These are phyloP conservation scores for Pelomyxa schiedti DNA, from an alignment of 78 protist species.

Conservation along the genomic window DNA sequence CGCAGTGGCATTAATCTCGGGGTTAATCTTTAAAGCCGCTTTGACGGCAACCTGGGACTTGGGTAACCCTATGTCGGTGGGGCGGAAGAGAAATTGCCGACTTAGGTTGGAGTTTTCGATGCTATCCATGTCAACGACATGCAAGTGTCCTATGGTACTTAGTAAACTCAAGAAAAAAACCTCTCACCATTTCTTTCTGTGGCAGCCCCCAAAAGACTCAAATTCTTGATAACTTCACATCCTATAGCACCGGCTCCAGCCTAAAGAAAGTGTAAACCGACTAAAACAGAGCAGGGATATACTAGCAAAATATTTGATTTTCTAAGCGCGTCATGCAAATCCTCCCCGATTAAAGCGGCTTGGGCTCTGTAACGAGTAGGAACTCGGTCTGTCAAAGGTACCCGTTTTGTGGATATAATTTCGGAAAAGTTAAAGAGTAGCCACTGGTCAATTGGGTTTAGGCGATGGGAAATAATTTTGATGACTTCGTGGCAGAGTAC, in stretches of 20 bases:
- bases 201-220: conserved; percentile 84
- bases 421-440: conserved; percentile 78
- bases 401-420: conserved; percentile 38
- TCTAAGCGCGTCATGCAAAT: conserved; percentile 16
- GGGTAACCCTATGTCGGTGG: conserved; percentile 55
- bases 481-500: conserved; percentile 86
- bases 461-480: conserved; percentile 90
- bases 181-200: too few species aligned
- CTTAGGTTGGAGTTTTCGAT: conserved; percentile 90
- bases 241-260: conserved; percentile 99
- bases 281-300: too few species aligned
- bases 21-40: conserved; percentile 86
- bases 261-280: too few species aligned
- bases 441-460: conserved; percentile 82
- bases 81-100: conserved; percentile 95
- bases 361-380: conserved; percentile 86
- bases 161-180: too few species aligned
- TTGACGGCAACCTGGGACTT: conserved; percentile 86
- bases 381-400: conserved; percentile 23
- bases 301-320: conserved; percentile 67
- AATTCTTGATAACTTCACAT: conserved; percentile 91
- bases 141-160: conserved; percentile 34
- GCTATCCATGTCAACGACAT: conserved; percentile 93
- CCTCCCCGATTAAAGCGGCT: conserved; percentile 75
- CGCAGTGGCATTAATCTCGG: conserved; percentile 53